A percentile compares a stretch with the other conserved stretches of the same genome.
phyloP scores from a whole-genome alignment of 2,329 filamentous ascomycete genomes.

The Claviceps digitariae region DNA sequence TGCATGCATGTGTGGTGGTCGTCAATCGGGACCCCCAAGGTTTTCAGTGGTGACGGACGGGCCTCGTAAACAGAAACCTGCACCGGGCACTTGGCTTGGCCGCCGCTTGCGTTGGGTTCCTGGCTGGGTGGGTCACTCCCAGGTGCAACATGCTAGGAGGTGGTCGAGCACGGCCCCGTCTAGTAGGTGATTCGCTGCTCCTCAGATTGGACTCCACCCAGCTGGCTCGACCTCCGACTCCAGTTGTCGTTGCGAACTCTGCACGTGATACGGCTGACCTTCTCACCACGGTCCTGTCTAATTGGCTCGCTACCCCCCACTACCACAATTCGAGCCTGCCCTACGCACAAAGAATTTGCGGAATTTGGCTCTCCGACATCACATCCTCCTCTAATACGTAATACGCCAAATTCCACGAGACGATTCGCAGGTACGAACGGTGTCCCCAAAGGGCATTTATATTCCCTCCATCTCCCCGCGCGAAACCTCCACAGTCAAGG shows the following conservation, averaged over 20 bases:
- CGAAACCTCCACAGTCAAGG: not conserved
- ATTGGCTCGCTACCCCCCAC: constrained; percentile 25
- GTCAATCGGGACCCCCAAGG: not conserved
- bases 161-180: not conserved
- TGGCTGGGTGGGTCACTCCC: not conserved
- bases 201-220: not conserved
- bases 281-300: constrained; percentile 6
- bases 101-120: not conserved
- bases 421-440: constrained; percentile 28
- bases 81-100: not conserved
- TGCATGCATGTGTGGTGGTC: no score
- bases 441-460: constrained; percentile 8
- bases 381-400: constrained; percentile 19
- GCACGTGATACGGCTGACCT: constrained; percentile 15
- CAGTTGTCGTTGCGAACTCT: not conserved
- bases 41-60: not conserved
- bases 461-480: not conserved
- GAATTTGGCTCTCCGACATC: constrained; percentile 23
- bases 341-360: constrained; percentile 31
- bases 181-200: constrained; percentile 2
- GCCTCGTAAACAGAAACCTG: constrained; percentile 3
- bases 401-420: constrained; percentile 24
- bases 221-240: not conserved
- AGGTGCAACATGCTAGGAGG: not conserved
- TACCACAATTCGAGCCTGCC: constrained; percentile 23